Evolutionary conservation across 208 protist genomes (phyloP), one percentile per base, ranked within the genome.

Genomic region (Porcisia hertigi): DNA sequence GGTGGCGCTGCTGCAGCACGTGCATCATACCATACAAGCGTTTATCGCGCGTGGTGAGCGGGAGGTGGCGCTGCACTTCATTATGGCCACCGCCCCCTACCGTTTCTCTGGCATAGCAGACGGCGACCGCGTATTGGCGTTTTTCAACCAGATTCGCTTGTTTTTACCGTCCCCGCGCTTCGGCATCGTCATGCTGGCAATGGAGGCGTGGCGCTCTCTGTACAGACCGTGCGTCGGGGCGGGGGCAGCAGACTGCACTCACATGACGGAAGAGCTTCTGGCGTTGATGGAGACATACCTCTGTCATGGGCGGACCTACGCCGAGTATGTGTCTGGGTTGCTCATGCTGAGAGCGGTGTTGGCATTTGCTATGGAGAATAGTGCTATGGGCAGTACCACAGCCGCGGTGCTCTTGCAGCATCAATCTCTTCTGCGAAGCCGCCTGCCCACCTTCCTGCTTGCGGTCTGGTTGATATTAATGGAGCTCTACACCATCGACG

Each of bases 151-250:
- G 55, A 76, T 95, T 34, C 87, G 83, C 77, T 65, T 85, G 36
- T 91, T 88, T 72, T 59, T 95, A 30, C 88, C 88, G 8, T 87
- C 86, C 11, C 62, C 72, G 36, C 78, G 77, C 62, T 70, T 93
- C 16, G 83, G 85, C 47, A 84, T 82, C 8, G 91, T 85, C 30
- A 86, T 90, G 55, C 82, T 95, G 54, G 91, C 88, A 20, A 86
- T 95, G 86, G 91, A 93, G 82, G 88, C 83, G 64, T 93, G 87
- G 83, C 82, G 83, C 20, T 73, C 80, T 20, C 71, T 95, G 18
- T 90, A 93, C 64, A 45, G 78, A 9, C 73, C 73, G n/a, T 73
- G 69, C 36, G 85, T 93, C 64, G 84, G 75, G 16, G 85, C 84
- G 2, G 77, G 77, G 25, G 77, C 85, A 4, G 73, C 79, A 9